phyloP scores from a whole-genome alignment of 2,329 filamentous ascomycete species.

The Talaromyces piceae region DNA sequence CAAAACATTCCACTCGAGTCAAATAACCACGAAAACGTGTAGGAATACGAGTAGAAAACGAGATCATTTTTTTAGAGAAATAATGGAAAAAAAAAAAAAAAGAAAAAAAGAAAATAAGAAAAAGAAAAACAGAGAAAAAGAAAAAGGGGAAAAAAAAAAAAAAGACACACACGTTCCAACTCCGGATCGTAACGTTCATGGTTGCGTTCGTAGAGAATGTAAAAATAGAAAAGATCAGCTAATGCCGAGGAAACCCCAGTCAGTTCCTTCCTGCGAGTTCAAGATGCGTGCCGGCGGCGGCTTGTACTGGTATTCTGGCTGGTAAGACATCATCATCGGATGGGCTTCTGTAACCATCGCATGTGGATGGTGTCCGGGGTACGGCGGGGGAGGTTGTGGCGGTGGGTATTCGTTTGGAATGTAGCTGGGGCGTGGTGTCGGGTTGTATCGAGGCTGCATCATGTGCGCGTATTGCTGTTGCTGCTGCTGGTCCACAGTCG shows the following conservation, averaged over 20 bases:
- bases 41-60: no score
- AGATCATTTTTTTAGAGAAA: no score
- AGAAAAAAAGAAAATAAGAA: background rate
- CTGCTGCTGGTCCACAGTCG: slow-evolving; percentile 15
- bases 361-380: slow-evolving; percentile 19
- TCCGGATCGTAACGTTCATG: background rate
- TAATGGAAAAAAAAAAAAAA: background rate
- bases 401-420: slow-evolving; percentile 26
- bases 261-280: slow-evolving; percentile 33
- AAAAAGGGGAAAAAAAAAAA: background rate
- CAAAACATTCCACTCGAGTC: no score
- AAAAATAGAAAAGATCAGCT: background rate
- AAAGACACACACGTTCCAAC: background rate
- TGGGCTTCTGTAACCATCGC: slow-evolving; percentile 18
- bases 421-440: slow-evolving; percentile 22
- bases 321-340: slow-evolving; percentile 27
- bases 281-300: slow-evolving; percentile 23
- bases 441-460: slow-evolving; percentile 27
- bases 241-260: slow-evolving; percentile 32
- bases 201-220: no score
- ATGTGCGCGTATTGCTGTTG: slow-evolving; percentile 22
- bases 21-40: no score
- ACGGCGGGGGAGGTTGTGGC: slow-evolving; percentile 18
- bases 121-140: background rate
- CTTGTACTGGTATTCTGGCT: slow-evolving; percentile 28